Percentiles rank a stretch among this genome's conserved stretches.
Conservation (phyloP, 2,329 filamentous ascomycete genomes). For the Sarocladium brachiariae region DNA sequence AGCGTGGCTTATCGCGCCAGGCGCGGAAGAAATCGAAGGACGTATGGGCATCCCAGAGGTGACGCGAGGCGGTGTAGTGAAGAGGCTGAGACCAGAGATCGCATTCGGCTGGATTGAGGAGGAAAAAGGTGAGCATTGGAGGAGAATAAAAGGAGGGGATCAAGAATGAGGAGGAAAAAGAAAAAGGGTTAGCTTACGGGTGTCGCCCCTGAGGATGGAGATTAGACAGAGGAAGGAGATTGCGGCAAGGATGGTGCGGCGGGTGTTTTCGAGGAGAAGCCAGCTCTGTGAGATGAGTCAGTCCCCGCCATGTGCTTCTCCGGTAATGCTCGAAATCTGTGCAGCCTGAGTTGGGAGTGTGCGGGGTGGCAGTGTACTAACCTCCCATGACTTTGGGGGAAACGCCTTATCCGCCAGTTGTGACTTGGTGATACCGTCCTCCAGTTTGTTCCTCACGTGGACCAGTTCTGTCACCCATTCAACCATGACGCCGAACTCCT, state of each 20-base stretch:
- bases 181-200: conserved; percentile 18
- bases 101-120: neutral
- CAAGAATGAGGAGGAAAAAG: conserved; percentile 8
- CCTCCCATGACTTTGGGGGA: conserved; percentile 37
- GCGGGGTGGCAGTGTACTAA: conserved; percentile 13
- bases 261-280: conserved; percentile 35
- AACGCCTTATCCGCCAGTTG: conserved; percentile 20
- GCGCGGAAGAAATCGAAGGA: conserved; percentile 35
- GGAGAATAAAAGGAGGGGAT: conserved; percentile 14
- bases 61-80: conserved; percentile 31
- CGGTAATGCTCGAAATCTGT: neutral
- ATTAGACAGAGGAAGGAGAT: conserved; percentile 26
- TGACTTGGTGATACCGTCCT: conserved; percentile 18
- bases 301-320: neutral
- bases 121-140: conserved; percentile 1
- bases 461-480: conserved; percentile 30
- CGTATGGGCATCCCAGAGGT: conserved; percentile 35
- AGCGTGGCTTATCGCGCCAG: conserved; percentile 37
- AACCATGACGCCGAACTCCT: conserved; percentile 28
- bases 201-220: conserved; percentile 25
- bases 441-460: conserved; percentile 26
- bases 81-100: conserved; percentile 6
- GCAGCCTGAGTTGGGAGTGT: neutral
- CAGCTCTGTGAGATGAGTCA: conserved; percentile 23
- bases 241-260: conserved; percentile 30